Conservation (phyloP, 2,329 filamentous ascomycete species). For the Colletotrichum sp. region DNA sequence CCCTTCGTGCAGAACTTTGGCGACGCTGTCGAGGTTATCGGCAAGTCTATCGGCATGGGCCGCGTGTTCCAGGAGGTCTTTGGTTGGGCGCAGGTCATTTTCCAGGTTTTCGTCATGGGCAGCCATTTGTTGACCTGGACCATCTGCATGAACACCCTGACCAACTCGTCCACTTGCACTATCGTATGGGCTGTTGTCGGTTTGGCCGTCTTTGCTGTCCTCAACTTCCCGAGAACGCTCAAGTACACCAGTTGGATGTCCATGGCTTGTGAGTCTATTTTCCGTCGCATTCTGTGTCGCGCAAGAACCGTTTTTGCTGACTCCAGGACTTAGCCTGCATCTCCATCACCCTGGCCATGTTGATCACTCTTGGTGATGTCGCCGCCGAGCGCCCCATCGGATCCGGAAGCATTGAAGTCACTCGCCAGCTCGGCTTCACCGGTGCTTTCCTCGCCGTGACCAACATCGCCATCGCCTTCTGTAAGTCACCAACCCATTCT, state of each 20-base stretch:
- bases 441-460: slow-evolving; percentile 62
- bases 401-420: slow-evolving; percentile 33
- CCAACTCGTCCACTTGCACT: slow-evolving; percentile 64
- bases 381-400: slow-evolving; percentile 49
- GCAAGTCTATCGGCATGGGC: slow-evolving; percentile 50
- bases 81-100: slow-evolving; percentile 62
- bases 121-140: slow-evolving; percentile 73
- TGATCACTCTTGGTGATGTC: slow-evolving; percentile 68
- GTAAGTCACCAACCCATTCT: slow-evolving; percentile 28
- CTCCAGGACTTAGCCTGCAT: slow-evolving; percentile 46
- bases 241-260: slow-evolving; percentile 68
- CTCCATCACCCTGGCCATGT: slow-evolving; percentile 66
- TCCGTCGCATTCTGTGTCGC: neutral
- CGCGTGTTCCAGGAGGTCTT: slow-evolving; percentile 62
- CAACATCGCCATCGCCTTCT: slow-evolving; percentile 72
- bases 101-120: slow-evolving; percentile 72
- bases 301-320: neutral
- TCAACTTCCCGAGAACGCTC: slow-evolving; percentile 66
- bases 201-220: slow-evolving; percentile 60
- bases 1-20: slow-evolving; percentile 72
- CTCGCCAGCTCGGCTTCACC: slow-evolving; percentile 47
- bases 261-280: slow-evolving; percentile 48
- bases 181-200: slow-evolving; percentile 69
- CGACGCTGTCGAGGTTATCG: slow-evolving; percentile 66
- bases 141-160: slow-evolving; percentile 70